These are phyloP conservation scores for Acephala macrosclerotiorum DNA, from an alignment of 2,329 filamentous ascomycete genomes.

Conservation along the genomic window DNA sequence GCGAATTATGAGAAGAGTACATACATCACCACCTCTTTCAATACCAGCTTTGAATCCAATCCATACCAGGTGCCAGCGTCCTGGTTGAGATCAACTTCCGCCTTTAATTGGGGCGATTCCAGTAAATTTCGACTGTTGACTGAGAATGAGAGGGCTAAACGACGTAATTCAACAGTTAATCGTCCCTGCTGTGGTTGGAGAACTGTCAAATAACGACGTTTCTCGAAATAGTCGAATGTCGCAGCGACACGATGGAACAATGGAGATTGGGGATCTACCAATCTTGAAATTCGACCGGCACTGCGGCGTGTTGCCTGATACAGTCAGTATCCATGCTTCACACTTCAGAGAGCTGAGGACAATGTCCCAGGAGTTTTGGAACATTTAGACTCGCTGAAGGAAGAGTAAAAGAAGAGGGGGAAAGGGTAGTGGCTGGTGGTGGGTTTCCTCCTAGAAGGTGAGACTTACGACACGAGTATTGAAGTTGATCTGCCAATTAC, in stretches of 20 bases:
- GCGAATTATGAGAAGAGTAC: too few species aligned
- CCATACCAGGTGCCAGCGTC: slow-evolving; percentile 68
- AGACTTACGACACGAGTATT: too few species aligned
- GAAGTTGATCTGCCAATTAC: slow-evolving; percentile 52
- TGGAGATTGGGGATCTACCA: slow-evolving; percentile 58
- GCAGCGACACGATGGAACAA: slow-evolving; percentile 48
- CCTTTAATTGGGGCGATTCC: slow-evolving; percentile 55
- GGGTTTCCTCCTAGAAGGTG: too few species aligned
- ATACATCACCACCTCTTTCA: slow-evolving; percentile 54
- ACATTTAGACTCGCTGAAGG: too few species aligned
- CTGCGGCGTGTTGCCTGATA: slow-evolving; percentile 41
- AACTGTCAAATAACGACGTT: slow-evolving; percentile 50
- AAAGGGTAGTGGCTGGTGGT: too few species aligned
- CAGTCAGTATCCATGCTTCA: too few species aligned
- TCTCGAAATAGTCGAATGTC: slow-evolving; percentile 60
- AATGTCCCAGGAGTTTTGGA: too few species aligned
- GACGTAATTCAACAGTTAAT: slow-evolving; percentile 57
- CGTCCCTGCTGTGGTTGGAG: slow-evolving; percentile 49
- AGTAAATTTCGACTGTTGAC: slow-evolving; percentile 55
- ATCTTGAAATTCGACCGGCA: slow-evolving; percentile 23
- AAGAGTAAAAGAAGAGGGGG: too few species aligned
- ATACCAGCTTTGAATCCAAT: slow-evolving; percentile 62
- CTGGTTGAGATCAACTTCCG: slow-evolving; percentile 63
- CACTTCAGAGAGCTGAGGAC: too few species aligned
- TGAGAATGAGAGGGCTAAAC: slow-evolving; percentile 59